Base-by-base conservation (phyloP, 108 stramenopile genomes). In the Hondaea fermentalgiana region DNA sequence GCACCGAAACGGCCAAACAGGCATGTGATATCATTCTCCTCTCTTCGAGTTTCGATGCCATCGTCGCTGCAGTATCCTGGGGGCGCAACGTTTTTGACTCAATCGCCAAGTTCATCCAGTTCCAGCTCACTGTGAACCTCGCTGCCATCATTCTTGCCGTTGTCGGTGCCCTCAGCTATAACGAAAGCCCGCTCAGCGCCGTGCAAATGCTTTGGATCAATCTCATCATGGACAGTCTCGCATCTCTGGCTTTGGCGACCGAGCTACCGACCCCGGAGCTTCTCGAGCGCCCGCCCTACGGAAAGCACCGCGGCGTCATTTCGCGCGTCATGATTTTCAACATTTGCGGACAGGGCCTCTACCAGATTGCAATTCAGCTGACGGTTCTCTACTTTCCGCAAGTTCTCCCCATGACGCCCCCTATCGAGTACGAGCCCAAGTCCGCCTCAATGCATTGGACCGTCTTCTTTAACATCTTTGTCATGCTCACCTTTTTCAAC, bases 121-220 rank as follows among this genome's bases (percentile, higher is more conserved):
- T 99, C 92, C 98, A 99, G 93, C 95, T 99, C 43, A 98, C 98
- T 10, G 97, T 99, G 45, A 99, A 97, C 91, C 94, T 99, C 89
- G 92, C 95, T 29, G 99, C 99, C 35, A 88, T 89, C 44, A 47
- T 95, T 25, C 94, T 96, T 58, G 97, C 98, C 21, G 90, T 99
- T 64, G 93, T 96, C 60, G 98, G 97, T 43, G 95, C 97, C 10
- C 93, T 97, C 90, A 89, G 92, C 14, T 96, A 94, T 59, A 96
- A 95, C 89, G 94, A 93, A 58, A 96, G 96, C 87, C 98, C 99
- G 44, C 90, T 98, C 60, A 97, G 96, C 60, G 97, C 98, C 5
- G 97, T 98, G 90, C 97, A 97, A 92, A 94, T 99, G 92, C 92
- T 99, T 16, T 99, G 98, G 97, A 97, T 99, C 60, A 98, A 99